Percentiles rank a stretch among this genome's conserved stretches.
Evolutionary conservation across 2,329 filamentous ascomycete species (phyloP).

Genomic region (Diaporthe destruens): DNA sequence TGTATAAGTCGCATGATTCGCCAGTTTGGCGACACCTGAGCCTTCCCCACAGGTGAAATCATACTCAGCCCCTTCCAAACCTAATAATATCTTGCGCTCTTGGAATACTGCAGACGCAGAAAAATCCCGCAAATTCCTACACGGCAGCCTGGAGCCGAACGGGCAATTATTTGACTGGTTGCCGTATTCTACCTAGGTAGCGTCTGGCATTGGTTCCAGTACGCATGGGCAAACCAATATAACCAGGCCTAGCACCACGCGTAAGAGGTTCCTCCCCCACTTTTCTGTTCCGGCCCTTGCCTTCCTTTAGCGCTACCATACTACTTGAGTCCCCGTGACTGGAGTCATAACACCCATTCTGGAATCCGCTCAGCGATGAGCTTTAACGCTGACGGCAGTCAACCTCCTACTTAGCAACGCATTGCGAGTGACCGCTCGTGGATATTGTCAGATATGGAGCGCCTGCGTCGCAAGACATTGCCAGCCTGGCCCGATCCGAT

Average conservation of each 20-base stretch:
- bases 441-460: background rate
- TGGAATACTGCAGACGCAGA: background rate
- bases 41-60: fast-evolving
- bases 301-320: too few species aligned
- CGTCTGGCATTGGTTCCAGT: background rate
- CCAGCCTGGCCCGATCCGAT: background rate
- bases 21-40: background rate
- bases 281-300: too few species aligned
- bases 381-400: background rate
- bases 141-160: too few species aligned
- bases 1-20: background rate
- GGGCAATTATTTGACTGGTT: too few species aligned
- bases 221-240: background rate
- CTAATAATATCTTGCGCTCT: background rate
- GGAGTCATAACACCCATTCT: too few species aligned
- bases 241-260: too few species aligned
- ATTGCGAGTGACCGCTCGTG: background rate
- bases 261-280: background rate
- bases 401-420: fast-evolving
- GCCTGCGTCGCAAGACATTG: background rate
- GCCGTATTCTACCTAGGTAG: too few species aligned
- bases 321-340: too few species aligned
- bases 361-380: background rate
- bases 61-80: background rate
- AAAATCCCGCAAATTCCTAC: too few species aligned